Conservation (phyloP, 345 rosid species). For the Euclidium syriacum region DNA sequence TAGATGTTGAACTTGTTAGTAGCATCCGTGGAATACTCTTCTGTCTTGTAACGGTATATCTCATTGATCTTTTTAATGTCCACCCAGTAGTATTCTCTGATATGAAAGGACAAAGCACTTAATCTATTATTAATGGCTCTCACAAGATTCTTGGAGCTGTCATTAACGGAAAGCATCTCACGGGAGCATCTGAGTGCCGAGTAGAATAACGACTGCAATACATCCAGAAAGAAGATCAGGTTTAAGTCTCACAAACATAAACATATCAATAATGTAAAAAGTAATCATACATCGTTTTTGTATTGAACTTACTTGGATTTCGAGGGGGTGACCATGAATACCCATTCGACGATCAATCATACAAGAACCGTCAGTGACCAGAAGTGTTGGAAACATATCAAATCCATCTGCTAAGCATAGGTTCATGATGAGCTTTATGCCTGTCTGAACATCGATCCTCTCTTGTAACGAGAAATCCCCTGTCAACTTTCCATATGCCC, state of each 20-base stretch:
- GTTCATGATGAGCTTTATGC: slow-evolving; percentile 65
- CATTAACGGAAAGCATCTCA: slow-evolving; percentile 61
- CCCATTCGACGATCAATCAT: slow-evolving; percentile 95
- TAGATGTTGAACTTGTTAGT: slow-evolving; percentile 85
- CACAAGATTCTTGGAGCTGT: slow-evolving; percentile 65
- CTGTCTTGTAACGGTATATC: slow-evolving; percentile 86
- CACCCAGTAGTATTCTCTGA: slow-evolving; percentile 86
- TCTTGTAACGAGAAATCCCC: slow-evolving; percentile 80
- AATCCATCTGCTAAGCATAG: slow-evolving; percentile 81
- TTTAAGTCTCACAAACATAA: background rate
- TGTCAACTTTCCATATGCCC: slow-evolving; percentile 82
- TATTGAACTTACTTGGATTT: slow-evolving; percentile 63
- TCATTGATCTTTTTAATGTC: slow-evolving; percentile 81
- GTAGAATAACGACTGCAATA: slow-evolving; percentile 67
- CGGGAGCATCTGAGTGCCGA: slow-evolving; percentile 71
- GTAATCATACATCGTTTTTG: background rate
- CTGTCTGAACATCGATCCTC: slow-evolving; percentile 87
- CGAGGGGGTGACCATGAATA: slow-evolving; percentile 89
- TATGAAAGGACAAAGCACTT: slow-evolving; percentile 82
- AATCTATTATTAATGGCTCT: slow-evolving; percentile 74
- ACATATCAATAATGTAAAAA: background rate
- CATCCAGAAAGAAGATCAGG: background rate
- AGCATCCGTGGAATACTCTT: slow-evolving; percentile 82
- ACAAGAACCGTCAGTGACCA: slow-evolving; percentile 89
- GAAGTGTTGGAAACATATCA: slow-evolving; percentile 85